These are phyloP conservation scores for Neopestalotiopsis clavispora DNA, from an alignment of 2,329 filamentous ascomycete genomes.

Conservation along the genomic window DNA sequence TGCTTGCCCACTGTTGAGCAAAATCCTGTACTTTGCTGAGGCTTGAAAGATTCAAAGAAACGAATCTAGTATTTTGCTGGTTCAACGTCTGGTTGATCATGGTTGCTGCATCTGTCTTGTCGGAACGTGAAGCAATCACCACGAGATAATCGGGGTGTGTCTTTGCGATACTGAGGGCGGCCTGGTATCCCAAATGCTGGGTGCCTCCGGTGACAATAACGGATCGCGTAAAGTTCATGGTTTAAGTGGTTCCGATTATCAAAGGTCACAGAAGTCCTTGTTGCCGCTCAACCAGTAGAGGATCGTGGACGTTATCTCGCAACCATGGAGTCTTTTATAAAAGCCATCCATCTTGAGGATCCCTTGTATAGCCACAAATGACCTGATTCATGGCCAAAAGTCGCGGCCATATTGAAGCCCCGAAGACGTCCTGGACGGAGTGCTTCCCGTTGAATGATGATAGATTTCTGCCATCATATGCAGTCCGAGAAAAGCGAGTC, in stretches of 20 bases:
- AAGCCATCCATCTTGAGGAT: too few relatives aligned
- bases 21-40: slow-evolving; percentile 46
- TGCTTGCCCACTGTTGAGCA: slow-evolving; percentile 38
- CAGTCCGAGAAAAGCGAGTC: too few relatives aligned
- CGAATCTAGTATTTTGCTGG: slow-evolving; percentile 46
- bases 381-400: too few relatives aligned
- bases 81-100: slow-evolving; percentile 46
- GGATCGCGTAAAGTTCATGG: slow-evolving; percentile 18
- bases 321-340: too few relatives aligned
- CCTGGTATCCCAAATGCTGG: slow-evolving; percentile 46
- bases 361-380: too few relatives aligned
- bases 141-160: slow-evolving; percentile 44
- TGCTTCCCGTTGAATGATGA: too few relatives aligned
- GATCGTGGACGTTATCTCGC: too few relatives aligned
- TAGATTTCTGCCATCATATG: too few relatives aligned
- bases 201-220: slow-evolving; percentile 54
- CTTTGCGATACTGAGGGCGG: slow-evolving; percentile 44
- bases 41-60: slow-evolving; percentile 48
- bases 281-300: too few relatives aligned
- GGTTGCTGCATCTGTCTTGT: slow-evolving; percentile 44
- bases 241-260: background rate
- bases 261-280: background rate
- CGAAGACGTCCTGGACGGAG: too few relatives aligned
- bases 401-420: too few relatives aligned
- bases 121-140: slow-evolving; percentile 48